Evolutionary conservation across 495 filamentous ascomycete genomes (phyloP).

Genomic region (Tetracladium setigerum): DNA sequence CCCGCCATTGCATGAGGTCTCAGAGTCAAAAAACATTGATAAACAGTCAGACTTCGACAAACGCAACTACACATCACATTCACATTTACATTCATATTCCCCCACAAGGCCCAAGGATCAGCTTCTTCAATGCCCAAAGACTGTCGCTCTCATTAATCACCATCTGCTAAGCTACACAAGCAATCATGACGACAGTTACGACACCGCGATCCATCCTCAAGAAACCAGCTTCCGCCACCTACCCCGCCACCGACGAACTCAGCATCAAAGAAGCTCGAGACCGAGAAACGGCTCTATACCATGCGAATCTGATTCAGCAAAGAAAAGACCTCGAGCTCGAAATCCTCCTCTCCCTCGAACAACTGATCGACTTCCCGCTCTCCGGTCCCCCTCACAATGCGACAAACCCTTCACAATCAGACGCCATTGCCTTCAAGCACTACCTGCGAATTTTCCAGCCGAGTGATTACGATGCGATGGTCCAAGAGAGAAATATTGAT

Average conservation of each 20-base stretch:
- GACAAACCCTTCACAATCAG: constrained; percentile 46
- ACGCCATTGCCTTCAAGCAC: constrained; percentile 48
- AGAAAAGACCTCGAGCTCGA: constrained; percentile 63
- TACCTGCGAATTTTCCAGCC: constrained; percentile 68
- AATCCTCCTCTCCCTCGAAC: constrained; percentile 62
- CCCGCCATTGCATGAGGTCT: too few species aligned
- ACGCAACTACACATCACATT: too few species aligned
- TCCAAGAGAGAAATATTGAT: constrained; percentile 79
- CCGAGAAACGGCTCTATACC: constrained; percentile 56
- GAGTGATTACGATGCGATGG: constrained; percentile 74
- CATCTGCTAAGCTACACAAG: not conserved
- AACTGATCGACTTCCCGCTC: constrained; percentile 53
- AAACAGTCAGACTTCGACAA: too few species aligned
- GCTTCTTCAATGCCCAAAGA: not conserved
- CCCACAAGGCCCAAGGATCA: too few species aligned
- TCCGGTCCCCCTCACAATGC: constrained; percentile 43
- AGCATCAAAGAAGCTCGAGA: constrained; percentile 32
- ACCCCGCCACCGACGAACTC: constrained; percentile 18
- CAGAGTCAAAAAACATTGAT: too few species aligned
- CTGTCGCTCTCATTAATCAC: too few species aligned
- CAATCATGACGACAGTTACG: constrained; percentile 15
- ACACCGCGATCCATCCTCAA: constrained; percentile 24
- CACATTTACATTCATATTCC: too few species aligned
- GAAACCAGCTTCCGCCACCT: constrained; percentile 24
- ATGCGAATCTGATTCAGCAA: constrained; percentile 71